These are phyloP conservation scores for Eucalyptus melliodora DNA, from an alignment of 345 rosid species.

Conservation along the genomic window DNA sequence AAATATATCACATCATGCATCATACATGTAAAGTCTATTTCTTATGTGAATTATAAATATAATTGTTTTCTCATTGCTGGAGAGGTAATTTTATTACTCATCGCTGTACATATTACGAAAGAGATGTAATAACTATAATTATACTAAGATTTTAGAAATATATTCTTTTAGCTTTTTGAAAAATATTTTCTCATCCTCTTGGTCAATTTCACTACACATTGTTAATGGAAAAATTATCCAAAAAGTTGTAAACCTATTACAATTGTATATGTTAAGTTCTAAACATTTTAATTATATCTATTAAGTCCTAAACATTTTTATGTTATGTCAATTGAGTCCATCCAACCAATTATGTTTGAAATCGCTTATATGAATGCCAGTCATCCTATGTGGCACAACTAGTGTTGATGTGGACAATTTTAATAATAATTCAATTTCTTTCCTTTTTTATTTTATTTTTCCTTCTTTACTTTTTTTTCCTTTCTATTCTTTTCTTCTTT, in stretches of 20 bases:
- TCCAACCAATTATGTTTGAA: too few species aligned
- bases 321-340: too few species aligned
- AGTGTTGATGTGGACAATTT: too few species aligned
- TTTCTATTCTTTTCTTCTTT: too few species aligned
- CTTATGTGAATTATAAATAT: neutral
- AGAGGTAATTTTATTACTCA: neutral
- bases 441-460: too few species aligned
- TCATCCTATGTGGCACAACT: too few species aligned
- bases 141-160: neutral
- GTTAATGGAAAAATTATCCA: neutral
- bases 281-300: too few species aligned
- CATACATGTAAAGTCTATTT: neutral
- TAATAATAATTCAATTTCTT: too few species aligned
- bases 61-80: neutral
- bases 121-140: neutral
- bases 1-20: neutral
- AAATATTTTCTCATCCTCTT: neutral
- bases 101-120: neutral
- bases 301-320: too few species aligned
- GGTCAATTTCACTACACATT: neutral
- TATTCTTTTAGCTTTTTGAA: neutral
- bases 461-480: too few species aligned
- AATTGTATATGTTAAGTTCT: rapidly evolving
- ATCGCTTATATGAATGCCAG: too few species aligned
- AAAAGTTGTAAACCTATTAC: too few species aligned